Conservation (phyloP, 176 grass and related monocot species). For the Rhynchospora breviuscula region DNA sequence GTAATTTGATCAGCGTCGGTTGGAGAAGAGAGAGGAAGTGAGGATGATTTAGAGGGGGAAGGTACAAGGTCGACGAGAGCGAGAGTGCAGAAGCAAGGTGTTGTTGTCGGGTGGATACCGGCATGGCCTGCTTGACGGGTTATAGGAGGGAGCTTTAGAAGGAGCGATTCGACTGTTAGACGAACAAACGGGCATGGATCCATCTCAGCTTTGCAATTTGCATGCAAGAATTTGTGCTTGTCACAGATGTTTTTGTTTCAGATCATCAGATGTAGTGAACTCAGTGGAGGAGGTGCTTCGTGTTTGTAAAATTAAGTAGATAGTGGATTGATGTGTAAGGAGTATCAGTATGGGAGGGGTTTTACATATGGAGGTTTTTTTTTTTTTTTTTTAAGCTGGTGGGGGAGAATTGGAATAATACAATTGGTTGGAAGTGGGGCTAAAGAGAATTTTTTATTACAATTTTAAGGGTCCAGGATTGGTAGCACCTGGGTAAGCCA, state of each 20-base stretch:
- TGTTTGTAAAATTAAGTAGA: background rate
- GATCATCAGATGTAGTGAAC: background rate
- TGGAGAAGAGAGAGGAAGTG: conserved; percentile 48
- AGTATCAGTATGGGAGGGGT: background rate
- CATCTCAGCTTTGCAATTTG: conserved; percentile 33
- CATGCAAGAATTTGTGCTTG: background rate
- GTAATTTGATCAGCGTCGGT: background rate
- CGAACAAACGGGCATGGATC: conserved; percentile 92
- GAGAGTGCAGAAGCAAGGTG: conserved; percentile 85
- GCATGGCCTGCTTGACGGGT: conserved; percentile 37
- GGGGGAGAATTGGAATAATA: conserved; percentile 4
- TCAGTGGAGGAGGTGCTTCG: background rate
- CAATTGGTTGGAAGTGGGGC: conserved; percentile 16
- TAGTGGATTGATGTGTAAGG: background rate
- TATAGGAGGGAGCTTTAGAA: conserved; percentile 63
- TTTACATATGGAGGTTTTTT: background rate
- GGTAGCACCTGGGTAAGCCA: background rate
- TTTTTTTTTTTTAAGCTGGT: conserved; percentile 2
- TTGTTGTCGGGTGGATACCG: conserved; percentile 61
- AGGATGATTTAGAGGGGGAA: conserved; percentile 40
- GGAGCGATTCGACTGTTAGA: conserved; percentile 72
- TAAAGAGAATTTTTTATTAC: background rate
- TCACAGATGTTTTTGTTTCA: background rate
- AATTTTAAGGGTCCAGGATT: background rate
- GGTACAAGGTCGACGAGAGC: conserved; percentile 40